Evolutionary conservation across 495 filamentous ascomycete genomes (phyloP).

Genomic region (Xylaria telfairii): DNA sequence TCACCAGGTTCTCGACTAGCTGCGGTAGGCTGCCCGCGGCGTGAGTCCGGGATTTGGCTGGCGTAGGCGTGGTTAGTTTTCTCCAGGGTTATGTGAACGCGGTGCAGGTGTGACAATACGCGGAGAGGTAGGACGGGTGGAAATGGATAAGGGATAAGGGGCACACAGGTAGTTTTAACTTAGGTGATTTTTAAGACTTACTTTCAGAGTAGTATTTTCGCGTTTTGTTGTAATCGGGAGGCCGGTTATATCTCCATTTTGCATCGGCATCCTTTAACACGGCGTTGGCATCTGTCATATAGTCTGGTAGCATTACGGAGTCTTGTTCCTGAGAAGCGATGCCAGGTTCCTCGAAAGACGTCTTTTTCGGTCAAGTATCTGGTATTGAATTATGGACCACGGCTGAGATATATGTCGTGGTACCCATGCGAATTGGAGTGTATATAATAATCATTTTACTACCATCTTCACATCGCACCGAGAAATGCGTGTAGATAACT

Average conservation of each 20-base stretch:
- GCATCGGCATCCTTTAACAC: slow-evolving; percentile 59
- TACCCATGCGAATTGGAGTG: too few relatives aligned
- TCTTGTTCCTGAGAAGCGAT: neutral
- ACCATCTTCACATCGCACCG: too few relatives aligned
- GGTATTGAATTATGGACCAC: neutral
- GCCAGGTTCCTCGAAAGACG: neutral
- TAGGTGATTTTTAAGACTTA: slow-evolving; percentile 43
- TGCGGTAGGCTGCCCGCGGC: slow-evolving; percentile 59
- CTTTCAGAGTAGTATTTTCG: slow-evolving; percentile 57
- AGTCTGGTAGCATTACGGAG: slow-evolving; percentile 54
- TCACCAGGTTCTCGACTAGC: slow-evolving; percentile 71
- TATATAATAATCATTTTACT: neutral
- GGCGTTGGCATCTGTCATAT: slow-evolving; percentile 64
- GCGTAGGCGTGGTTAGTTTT: neutral
- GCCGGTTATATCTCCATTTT: slow-evolving; percentile 63
- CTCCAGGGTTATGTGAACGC: neutral
- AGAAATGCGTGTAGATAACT: neutral
- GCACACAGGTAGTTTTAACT: neutral
- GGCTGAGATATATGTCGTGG: neutral
- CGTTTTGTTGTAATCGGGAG: slow-evolving; percentile 67
- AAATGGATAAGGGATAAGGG: neutral
- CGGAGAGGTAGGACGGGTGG: neutral
- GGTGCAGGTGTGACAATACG: neutral
- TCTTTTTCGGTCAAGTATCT: neutral
- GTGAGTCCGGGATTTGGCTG: slow-evolving; percentile 63